A percentile compares a stretch with the other conserved stretches of the same genome.
These are phyloP conservation scores for Fusarium odoratissimum DNA, from an alignment of 2,329 filamentous ascomycete species.

Conservation along the genomic window DNA sequence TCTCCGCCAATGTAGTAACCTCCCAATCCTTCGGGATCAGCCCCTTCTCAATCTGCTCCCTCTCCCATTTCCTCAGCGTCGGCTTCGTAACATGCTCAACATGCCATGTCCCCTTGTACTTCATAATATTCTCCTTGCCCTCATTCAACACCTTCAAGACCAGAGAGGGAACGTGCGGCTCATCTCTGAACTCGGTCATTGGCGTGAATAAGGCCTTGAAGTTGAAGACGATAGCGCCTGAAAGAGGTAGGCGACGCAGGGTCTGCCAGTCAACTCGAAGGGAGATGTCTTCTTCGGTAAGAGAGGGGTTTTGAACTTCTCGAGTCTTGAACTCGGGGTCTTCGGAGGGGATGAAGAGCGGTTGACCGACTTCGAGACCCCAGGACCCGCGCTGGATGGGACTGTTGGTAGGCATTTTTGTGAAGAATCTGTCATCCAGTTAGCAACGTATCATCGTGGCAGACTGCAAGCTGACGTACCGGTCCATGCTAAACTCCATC, in stretches of 20 bases:
- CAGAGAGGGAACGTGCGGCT: conserved; percentile 78
- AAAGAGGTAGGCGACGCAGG: conserved; percentile 80
- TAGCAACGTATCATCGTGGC: background rate
- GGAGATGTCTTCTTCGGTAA: conserved; percentile 70
- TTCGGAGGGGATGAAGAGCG: conserved; percentile 78
- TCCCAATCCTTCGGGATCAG: conserved; percentile 72
- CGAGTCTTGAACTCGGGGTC: conserved; percentile 73
- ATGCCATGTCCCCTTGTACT: conserved; percentile 87
- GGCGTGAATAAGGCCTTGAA: conserved; percentile 90
- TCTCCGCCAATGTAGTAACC: conserved; percentile 76
- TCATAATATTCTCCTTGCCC: conserved; percentile 73
- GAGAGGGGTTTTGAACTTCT: conserved; percentile 64
- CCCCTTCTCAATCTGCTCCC: conserved; percentile 73
- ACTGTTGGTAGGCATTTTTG: conserved; percentile 77
- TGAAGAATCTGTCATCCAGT: conserved; percentile 72
- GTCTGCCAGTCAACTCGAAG: conserved; percentile 92
- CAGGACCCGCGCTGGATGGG: conserved; percentile 88
- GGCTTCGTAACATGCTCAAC: conserved; percentile 79
- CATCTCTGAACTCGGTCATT: conserved; percentile 73
- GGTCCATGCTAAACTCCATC: conserved; percentile 88
- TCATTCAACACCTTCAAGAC: conserved; percentile 72
- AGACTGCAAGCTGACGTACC: conserved; percentile 58
- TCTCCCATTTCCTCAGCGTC: conserved; percentile 69
- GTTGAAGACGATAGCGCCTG: conserved; percentile 82
- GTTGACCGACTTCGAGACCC: conserved; percentile 81